Evolutionary conservation across 306 rosid genomes (phyloP), one percentile per base, ranked within the genome.

Genomic region (Oemleria cerasiformis): DNA sequence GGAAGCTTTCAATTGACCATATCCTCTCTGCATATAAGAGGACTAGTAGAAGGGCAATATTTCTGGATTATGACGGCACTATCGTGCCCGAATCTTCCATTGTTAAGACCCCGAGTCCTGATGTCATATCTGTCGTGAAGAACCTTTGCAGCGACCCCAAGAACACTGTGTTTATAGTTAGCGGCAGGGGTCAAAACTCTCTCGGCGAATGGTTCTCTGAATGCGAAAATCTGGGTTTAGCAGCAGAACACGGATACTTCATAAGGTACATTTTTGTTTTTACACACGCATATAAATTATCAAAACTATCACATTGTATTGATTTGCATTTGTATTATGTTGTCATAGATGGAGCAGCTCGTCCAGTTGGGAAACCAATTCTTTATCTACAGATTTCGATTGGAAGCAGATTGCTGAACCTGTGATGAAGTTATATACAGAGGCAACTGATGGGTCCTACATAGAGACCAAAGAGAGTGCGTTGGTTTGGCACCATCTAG

Each of bases 191-290:
- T 74, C 79, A 70, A 75, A 42, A 61, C 66, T 81, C 97, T 54
- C 81, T 92, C 25, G 57, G 83, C 55, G 82, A 87, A 49, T 92
- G 97, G 97, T 81, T 90, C 42, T 68, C 80, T 81, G 87, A 82
- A 63, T 92, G 96, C 63, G 86, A 83, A 77, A 87, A 78, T 79
- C 97, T 92, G 10, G 98, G 98, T 65, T 68, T 92, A 58, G 97
- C 98, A 9, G 98, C 98, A 25, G 98, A 92, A 78, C 98, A 92
- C 69, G 98, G 98, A 57, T 90, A 78, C 80, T 90, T 88, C 75
- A 70, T 78, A 70, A 90, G 96, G 98, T 92, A 82, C 36, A 30
- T 1, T 30, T 30, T 30, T 20, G 23, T 45, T 48, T 49, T 41
- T 73, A 20, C 43, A 8, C 49, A 9, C 38, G 61, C 69, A 15